Base-by-base conservation (phyloP, 257 asterid species). In the Buddleja alternifolia region DNA sequence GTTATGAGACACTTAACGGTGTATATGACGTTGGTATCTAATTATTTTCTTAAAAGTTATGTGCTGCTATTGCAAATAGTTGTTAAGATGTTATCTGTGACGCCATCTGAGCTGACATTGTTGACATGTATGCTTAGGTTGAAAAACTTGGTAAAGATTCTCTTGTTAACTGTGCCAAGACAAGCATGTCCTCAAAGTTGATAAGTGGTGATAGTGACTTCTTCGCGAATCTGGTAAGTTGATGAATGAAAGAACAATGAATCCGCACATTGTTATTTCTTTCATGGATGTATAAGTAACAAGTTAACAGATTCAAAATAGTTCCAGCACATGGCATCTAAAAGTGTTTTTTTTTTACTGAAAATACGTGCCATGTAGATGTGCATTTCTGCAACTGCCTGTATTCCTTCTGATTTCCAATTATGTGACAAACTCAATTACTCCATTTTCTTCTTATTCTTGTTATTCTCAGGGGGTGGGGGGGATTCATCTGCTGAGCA, bases 151-250 rank as follows among this genome's bases (percentile, higher is more conserved):
- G 97, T 29, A 94, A 87, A 76, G 97, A 94, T 74, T 86, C 92
- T 67, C 86, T 92, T 59, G 54, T 94, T 60, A 94, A 91, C 77
- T 85, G 86, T 82, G 97, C 99, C 78, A 94, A 89, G 95, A 94
- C 99, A 69, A 85, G 97, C 88, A 91, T 94, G 96, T 91, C 97
- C 50, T 94, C 97, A 24, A 94, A 94, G 93, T 65, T 91, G 77
- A 94, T 94, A 41, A 93, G 92, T 17, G 85, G 81, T 46, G 96
- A 91, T 63, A 86, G 95, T 11, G 97, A 87, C 81, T 91, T 85
- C 88, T 94, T 87, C 25, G 95, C 97, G 9, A 87, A 82, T 76
- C 78, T 94, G 90, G 97, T 93, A 81, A 77, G 91, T 64, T 66
- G 68, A 34, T 64, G 60, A 36, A 63, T 53, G 42, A 19, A 52